Evolutionary conservation across 352 stramenopile species (phyloP).

Genomic region (Phytophthora niederhauseri): DNA sequence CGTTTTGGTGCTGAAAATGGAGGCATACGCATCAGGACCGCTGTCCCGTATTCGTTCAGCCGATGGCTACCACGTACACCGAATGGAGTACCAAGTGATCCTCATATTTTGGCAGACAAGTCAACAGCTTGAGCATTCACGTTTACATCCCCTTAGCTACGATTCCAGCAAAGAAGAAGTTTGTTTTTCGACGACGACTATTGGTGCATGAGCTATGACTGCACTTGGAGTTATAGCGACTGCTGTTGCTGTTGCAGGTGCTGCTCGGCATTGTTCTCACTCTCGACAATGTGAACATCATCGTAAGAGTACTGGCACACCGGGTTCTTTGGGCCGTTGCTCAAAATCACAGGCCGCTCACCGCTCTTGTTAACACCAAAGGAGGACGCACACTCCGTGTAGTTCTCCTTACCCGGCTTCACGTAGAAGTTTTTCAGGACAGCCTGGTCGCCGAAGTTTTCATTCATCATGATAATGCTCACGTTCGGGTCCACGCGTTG

Average conservation of each 20-base stretch:
- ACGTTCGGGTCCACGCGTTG: constrained; percentile 37
- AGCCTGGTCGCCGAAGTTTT: constrained; percentile 42
- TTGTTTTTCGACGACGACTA: no score
- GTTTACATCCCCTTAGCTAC: no score
- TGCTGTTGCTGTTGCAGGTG: constrained; percentile 2
- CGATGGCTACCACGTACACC: no score
- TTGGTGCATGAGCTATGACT: no score
- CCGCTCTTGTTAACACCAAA: constrained; percentile 25
- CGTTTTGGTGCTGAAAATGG: no score
- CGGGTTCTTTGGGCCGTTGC: constrained; percentile 27
- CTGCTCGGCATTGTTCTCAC: constrained; percentile 2
- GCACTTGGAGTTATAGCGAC: no score
- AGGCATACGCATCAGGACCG: no score
- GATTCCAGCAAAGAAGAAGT: no score
- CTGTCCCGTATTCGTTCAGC: no score
- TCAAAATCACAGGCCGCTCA: constrained; percentile 21
- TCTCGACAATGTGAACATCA: constrained; percentile 1
- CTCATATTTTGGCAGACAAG: no score
- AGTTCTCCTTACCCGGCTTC: constrained; percentile 20
- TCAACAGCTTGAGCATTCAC: no score
- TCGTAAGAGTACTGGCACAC: constrained; percentile 19
- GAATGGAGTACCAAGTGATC: no score
- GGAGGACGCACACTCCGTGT: constrained; percentile 36
- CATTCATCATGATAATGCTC: constrained; percentile 48
- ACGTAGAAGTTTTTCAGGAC: constrained; percentile 46